These are phyloP conservation scores for Piper longum DNA, from an alignment of 164 flowering plant genomes.

Conservation along the genomic window DNA sequence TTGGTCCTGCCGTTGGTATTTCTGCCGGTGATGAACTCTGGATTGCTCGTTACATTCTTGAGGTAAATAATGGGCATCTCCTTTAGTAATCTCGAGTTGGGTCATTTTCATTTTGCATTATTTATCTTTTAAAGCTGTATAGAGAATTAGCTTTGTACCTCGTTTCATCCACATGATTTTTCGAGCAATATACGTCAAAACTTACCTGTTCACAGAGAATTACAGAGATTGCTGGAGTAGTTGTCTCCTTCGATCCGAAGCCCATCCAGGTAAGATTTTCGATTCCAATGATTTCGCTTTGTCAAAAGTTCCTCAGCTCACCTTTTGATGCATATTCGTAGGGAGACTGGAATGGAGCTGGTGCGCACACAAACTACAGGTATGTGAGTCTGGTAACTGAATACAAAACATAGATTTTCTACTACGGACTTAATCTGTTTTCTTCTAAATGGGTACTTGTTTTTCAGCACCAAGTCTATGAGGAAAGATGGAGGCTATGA, in stretches of 20 bases:
- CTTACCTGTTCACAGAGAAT: conserved; percentile 49
- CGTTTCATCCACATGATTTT: background rate
- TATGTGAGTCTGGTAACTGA: conserved; percentile 6
- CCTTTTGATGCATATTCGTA: conserved; percentile 2
- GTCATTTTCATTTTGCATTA: background rate
- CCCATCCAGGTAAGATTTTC: conserved; percentile 48
- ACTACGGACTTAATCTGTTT: background rate
- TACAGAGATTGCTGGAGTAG: conserved; percentile 79
- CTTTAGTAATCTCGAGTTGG: background rate
- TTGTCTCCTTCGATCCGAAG: conserved; percentile 79
- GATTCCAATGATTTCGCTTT: background rate
- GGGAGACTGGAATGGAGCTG: conserved; percentile 98
- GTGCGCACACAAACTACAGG: conserved; percentile 94
- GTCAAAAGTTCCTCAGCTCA: background rate
- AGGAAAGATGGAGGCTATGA: conserved; percentile 67
- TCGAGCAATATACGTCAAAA: background rate
- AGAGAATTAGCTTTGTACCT: background rate
- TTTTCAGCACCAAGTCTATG: conserved; percentile 66
- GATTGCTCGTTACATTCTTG: conserved; percentile 82
- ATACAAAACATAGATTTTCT: background rate
- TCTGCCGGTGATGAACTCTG: conserved; percentile 78
- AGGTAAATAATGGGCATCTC: conserved; percentile 29
- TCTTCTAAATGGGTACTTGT: background rate
- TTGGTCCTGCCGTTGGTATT: conserved; percentile 78
- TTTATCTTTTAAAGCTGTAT: background rate